Base-by-base conservation (phyloP, 2,329 filamentous ascomycete species). In the Phaeomoniella chlamydospora region DNA sequence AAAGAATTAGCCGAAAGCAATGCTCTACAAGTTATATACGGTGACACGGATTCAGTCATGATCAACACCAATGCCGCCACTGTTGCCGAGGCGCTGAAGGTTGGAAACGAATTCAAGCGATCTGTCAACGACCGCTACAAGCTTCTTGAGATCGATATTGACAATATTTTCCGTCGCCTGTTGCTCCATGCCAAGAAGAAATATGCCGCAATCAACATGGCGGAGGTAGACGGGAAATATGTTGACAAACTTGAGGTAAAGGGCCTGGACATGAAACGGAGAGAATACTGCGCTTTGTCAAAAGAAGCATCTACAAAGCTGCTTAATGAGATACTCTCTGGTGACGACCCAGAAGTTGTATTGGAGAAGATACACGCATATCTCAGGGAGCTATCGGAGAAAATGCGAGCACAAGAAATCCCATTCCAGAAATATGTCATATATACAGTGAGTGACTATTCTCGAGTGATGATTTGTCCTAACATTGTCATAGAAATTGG, bases 11-110 rank as follows among this genome's bases (percentile, higher is more conserved):
- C 90, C 6, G 90, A 98, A 59, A 83, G 76, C 49, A 87, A 82
- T 47, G 79, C 86, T 40, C 71, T 98, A 18, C 82, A 90, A 51
- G 90, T 98, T 55, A 96, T 98, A 43, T 98, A 98, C 49, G 90
- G 90, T 64, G 90, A 98, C 60, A 98, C 90, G 10, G 90, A 98
- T 59, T 98, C 90, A 5, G 90, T 98, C 61, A 98, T 98, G 90
- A 96, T 98, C 66, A 98, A 98, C 53, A 93, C 90, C 43, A 96
- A 96, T 52, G 86, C 90, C 37, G 84, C 94, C 58, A 93, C 82
- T 45, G 81, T 96, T 18, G 76, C 82, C 18, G 86, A 93, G 49
- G 90, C 90, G 2, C 65, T 94, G 48, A 87, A 82, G 52, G 81
- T 98, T 35, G 92, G 90, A 39, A 78, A 85, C 31, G 85, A 96